Base-by-base conservation (phyloP, 1,139 yeast species). In the Barnettozyma hawaiiensis region DNA sequence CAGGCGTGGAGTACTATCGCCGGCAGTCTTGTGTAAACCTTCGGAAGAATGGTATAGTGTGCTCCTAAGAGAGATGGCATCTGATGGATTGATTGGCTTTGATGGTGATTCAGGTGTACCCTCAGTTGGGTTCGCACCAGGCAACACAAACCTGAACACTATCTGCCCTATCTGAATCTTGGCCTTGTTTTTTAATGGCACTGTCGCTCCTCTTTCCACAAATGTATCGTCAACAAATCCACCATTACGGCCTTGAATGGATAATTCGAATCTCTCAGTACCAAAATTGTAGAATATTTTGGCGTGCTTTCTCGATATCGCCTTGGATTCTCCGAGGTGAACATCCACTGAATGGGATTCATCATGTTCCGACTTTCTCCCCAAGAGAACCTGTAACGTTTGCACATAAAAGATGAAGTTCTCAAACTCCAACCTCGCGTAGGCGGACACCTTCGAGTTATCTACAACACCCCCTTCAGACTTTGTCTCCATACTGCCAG, bases 281-380 rank as follows among this genome's bases (percentile, higher is more conserved):
- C 96, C 97, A 64, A 92, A 92, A 60, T 92, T 90, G 66, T 90
- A 92, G 60, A 89, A 90, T 18, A 92, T 89, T 62, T 86, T 89
- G 5, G 97, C 97, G 62, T 92, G 98, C 46, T 89, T 71, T 58
- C 97, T 70, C 8, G 96, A 87, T 20, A 90, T 87, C 12, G 96
- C 95, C 66, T 90, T 90, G 37, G 89, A 85, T 11, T 86, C 79
- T 10, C 96, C 95, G 40, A 92, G 65, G 65, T 92, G 96, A 28
- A 92, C 96, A 65, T 90, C 97, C 11, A 87, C 92, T 31, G 85
- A 74, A 57, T 72, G 78, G 15, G 70, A 57, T 22, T 69, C 63
- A 51, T 79, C 85, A 51, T 85, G 85, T 58, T 84, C 89, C 9
- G 94, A 84, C 48, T 87, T 76, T 53, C 99, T 73, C 7, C 99